A percentile compares a stretch with the other conserved stretches of the same genome.
phyloP scores from a whole-genome alignment of 2,329 filamentous ascomycete species.

The Sclerotinia trifoliorum region DNA sequence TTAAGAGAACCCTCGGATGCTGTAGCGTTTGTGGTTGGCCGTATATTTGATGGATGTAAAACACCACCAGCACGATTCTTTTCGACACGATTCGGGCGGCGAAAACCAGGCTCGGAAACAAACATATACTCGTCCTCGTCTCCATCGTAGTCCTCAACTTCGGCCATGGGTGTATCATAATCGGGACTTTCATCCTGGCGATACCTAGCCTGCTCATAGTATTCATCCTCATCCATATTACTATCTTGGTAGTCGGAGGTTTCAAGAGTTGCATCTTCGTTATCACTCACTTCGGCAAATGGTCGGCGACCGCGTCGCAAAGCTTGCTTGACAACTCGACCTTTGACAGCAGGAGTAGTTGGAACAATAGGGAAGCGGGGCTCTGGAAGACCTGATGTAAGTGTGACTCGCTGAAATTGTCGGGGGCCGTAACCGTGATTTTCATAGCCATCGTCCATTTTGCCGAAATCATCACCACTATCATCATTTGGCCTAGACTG shows the following conservation, averaged over 20 bases:
- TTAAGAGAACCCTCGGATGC: not conserved
- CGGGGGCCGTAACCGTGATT: not conserved
- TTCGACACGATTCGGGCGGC: not conserved
- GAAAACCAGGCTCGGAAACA: not conserved
- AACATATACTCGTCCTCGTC: not conserved
- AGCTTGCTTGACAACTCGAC: constrained; percentile 19
- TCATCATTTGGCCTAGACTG: not conserved
- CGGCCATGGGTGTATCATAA: not conserved
- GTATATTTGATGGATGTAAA: not conserved
- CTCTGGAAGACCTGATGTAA: not conserved
- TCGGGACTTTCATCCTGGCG: not conserved
- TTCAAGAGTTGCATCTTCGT: not conserved
- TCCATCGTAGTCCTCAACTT: not conserved
- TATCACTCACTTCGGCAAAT: not conserved
- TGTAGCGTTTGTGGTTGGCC: not conserved
- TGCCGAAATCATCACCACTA: not conserved
- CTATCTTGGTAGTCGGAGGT: constrained; percentile 1
- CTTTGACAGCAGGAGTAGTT: not conserved
- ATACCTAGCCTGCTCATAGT: not conserved
- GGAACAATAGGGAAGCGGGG: not conserved
- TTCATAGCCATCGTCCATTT: not conserved
- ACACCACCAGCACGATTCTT: constrained; percentile 11
- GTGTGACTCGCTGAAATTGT: constrained; percentile 6
- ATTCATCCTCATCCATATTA: not conserved
- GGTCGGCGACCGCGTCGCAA: not conserved